Conservation (phyloP, 768 basidiomycete species). For the Hydnum rufescens region DNA sequence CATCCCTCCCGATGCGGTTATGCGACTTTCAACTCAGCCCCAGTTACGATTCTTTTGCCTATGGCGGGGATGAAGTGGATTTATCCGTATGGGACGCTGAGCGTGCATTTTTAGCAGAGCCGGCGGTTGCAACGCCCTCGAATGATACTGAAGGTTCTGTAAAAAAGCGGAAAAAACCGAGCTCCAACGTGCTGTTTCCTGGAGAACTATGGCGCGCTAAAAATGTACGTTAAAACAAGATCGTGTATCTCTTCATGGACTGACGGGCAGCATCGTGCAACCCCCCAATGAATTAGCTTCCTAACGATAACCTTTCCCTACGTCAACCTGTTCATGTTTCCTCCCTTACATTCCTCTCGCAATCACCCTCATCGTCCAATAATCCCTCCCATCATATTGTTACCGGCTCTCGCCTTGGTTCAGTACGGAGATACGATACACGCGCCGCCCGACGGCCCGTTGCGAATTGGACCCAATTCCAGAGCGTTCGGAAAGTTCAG, state of each 20-base stretch:
- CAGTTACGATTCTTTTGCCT: conserved; percentile 39
- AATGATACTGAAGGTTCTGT: conserved; percentile 8
- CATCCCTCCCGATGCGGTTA: conserved; percentile 47
- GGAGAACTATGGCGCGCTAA: conserved; percentile 73
- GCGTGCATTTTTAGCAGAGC: conserved; percentile 24
- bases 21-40: conserved; percentile 41
- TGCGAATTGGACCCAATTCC: conserved; percentile 41
- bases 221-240: conserved; percentile 37
- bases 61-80: conserved; percentile 76
- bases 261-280: background rate
- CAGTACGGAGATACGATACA: conserved; percentile 60
- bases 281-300: conserved; percentile 23
- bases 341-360: conserved; percentile 37
- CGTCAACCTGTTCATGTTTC: conserved; percentile 65
- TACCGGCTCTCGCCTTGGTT: conserved; percentile 55
- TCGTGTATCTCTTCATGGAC: no score
- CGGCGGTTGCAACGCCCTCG: conserved; percentile 3
- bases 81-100: conserved; percentile 65
- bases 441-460: conserved; percentile 47
- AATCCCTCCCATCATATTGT: conserved; percentile 29
- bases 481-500: conserved; percentile 34
- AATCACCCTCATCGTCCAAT: conserved; percentile 15
- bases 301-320: conserved; percentile 55
- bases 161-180: conserved; percentile 41
- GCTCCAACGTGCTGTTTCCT: conserved; percentile 31